Conservation (phyloP, 2,329 filamentous ascomycete species). For the Canariomyces notabilis region DNA sequence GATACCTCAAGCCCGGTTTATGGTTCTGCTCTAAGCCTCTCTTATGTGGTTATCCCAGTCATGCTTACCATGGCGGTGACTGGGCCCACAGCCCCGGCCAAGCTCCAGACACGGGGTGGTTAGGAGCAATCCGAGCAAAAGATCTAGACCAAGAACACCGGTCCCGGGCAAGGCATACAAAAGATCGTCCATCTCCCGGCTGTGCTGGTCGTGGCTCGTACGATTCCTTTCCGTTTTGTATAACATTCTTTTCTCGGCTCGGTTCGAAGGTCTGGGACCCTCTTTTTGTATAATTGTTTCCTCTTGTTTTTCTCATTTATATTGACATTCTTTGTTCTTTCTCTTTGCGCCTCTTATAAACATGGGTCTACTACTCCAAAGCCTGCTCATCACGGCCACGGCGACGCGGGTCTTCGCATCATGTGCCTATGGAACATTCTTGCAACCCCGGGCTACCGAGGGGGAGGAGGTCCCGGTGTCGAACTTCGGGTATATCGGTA, state of each 20-base stretch:
- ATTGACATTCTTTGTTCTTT: neutral
- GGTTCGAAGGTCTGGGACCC: conserved; percentile 21
- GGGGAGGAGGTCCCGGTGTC: conserved; percentile 29
- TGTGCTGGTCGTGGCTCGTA: conserved; percentile 4
- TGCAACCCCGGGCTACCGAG: conserved; percentile 26
- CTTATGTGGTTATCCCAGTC: too few relatives aligned
- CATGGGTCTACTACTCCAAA: conserved; percentile 17
- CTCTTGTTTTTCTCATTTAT: conserved; percentile 1
- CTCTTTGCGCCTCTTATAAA: too few relatives aligned
- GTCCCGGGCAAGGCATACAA: conserved; percentile 6
- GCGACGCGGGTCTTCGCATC: conserved; percentile 25
- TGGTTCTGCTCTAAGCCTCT: too few relatives aligned
- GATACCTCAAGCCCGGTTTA: too few relatives aligned
- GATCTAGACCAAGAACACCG: conserved; percentile 4
- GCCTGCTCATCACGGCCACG: conserved; percentile 20
- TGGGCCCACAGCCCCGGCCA: conserved; percentile 4
- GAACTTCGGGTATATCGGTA: conserved; percentile 30
- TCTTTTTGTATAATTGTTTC: conserved; percentile 6
- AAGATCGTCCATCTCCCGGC: conserved; percentile 14
- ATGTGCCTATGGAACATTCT: conserved; percentile 27
- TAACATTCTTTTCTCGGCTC: conserved; percentile 5
- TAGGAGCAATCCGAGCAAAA: too few relatives aligned
- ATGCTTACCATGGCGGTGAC: too few relatives aligned
- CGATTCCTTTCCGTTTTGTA: conserved; percentile 12
- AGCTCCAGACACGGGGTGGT: conserved; percentile 15